phyloP scores from a whole-genome alignment of 441 rosid genomes.

The Raphanus hybrid region DNA sequence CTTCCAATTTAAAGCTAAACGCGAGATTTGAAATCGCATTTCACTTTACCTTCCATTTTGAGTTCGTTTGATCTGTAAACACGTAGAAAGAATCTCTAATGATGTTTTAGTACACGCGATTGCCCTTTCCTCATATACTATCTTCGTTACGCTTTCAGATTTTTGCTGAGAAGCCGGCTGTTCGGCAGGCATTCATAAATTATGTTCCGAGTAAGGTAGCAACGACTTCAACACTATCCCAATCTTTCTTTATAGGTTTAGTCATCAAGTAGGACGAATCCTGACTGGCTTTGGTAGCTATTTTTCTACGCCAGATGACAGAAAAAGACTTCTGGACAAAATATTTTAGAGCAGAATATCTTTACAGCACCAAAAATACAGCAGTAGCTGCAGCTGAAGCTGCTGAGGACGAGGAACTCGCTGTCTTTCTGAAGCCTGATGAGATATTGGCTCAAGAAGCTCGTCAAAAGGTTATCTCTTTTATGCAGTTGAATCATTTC shows the following conservation, averaged over 20 bases:
- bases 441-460: conserved; percentile 81
- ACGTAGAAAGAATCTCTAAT: background rate
- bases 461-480: conserved; percentile 66
- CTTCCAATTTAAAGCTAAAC: background rate
- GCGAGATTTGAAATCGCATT: background rate
- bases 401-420: conserved; percentile 97
- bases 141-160: conserved; percentile 56
- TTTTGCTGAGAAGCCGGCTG: conserved; percentile 97
- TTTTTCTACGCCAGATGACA: conserved; percentile 61
- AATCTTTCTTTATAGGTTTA: conserved; percentile 1
- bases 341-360: conserved; percentile 91
- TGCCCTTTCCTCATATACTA: conserved; percentile 3
- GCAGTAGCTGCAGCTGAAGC: conserved; percentile 91
- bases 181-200: conserved; percentile 77
- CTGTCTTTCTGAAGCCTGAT: conserved; percentile 86
- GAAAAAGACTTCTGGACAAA: conserved; percentile 90
- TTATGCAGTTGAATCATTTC: conserved; percentile 15
- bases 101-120: conserved; percentile 9
- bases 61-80: background rate
- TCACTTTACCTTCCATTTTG: conserved; percentile 9
- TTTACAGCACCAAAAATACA: conserved; percentile 73
- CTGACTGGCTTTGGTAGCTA: conserved; percentile 30
- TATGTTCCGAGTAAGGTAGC: conserved; percentile 86
- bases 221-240: conserved; percentile 19
- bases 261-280: background rate